phyloP scores from a whole-genome alignment of 768 basidiomycete species.

The Pseudohyphozyma bogoriensis region DNA sequence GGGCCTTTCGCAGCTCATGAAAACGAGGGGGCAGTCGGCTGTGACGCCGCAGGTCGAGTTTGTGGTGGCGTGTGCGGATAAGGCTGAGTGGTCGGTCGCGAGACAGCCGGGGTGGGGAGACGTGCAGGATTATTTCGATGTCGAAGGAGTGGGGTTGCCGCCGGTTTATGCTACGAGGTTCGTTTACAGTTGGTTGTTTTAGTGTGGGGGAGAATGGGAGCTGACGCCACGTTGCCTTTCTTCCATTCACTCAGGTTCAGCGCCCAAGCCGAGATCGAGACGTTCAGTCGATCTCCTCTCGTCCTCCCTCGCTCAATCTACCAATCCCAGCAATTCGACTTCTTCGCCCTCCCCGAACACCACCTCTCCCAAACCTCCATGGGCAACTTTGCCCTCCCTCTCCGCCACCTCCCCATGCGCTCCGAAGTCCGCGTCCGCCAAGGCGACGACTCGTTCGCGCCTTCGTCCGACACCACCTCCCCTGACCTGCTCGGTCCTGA shows the following conservation, averaged over 20 bases:
- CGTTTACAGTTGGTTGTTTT: too few species aligned
- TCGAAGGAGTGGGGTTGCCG: background rate
- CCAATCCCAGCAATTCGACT: conserved; percentile 73
- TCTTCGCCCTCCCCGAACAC: conserved; percentile 62
- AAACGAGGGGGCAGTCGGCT: background rate
- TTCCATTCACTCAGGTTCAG: conserved; percentile 35
- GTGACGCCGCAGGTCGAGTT: conserved; percentile 5
- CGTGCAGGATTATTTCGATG: conserved; percentile 1
- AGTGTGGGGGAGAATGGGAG: too few species aligned
- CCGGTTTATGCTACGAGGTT: too few species aligned
- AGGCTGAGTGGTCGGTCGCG: conserved; percentile 16
- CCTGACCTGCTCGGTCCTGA: background rate
- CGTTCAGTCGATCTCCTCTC: conserved; percentile 50
- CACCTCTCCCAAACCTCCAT: conserved; percentile 39
- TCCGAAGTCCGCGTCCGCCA: conserved; percentile 13
- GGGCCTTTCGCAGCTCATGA: conserved; percentile 23
- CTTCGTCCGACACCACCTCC: background rate
- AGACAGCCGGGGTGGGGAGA: conserved; percentile 7
- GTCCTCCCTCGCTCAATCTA: conserved; percentile 68
- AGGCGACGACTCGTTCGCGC: background rate
- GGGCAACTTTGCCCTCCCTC: background rate
- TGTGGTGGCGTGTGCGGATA: background rate
- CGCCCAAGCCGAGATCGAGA: conserved; percentile 72
- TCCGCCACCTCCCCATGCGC: conserved; percentile 11
- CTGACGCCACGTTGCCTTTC: too few species aligned